Conservation (phyloP, 2,329 filamentous ascomycete species). For the Beauveria sp. region DNA sequence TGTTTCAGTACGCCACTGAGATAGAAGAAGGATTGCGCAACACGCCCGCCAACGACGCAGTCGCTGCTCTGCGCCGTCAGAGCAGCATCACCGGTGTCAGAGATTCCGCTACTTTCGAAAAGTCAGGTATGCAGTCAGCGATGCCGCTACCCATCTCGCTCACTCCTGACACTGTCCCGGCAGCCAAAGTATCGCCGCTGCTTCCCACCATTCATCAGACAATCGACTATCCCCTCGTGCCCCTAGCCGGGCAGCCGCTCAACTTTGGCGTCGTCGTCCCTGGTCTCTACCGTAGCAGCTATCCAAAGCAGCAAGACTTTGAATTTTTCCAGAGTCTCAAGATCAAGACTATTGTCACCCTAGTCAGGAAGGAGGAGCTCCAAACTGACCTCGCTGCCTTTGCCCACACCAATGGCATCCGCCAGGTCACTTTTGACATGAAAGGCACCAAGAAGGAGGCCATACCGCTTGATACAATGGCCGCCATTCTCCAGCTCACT, state of each 20-base stretch:
- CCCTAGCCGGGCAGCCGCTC: slow-evolving; percentile 36
- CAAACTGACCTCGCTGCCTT: slow-evolving; percentile 50
- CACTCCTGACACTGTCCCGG: neutral
- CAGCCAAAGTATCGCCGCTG: neutral
- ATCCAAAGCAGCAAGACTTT: slow-evolving; percentile 64
- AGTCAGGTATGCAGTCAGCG: slow-evolving; percentile 4
- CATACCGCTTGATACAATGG: slow-evolving; percentile 61
- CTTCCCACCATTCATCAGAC: slow-evolving; percentile 1
- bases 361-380: slow-evolving; percentile 55
- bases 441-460: slow-evolving; percentile 79
- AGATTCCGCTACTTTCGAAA: neutral
- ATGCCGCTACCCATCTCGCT: neutral
- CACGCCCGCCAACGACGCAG: neutral
- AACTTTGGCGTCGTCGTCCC: slow-evolving; percentile 74
- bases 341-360: slow-evolving; percentile 70
- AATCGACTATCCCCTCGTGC: slow-evolving; percentile 15
- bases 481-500: slow-evolving; percentile 61
- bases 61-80: slow-evolving; percentile 1
- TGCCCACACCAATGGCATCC: slow-evolving; percentile 58
- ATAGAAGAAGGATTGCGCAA: slow-evolving; percentile 17
- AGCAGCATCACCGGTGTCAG: neutral
- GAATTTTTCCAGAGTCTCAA: slow-evolving; percentile 58
- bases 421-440: slow-evolving; percentile 69
- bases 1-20: slow-evolving; percentile 16
- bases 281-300: slow-evolving; percentile 75